Conservation (phyloP, 768 basidiomycete genomes). For the Termitomyces sp. region DNA sequence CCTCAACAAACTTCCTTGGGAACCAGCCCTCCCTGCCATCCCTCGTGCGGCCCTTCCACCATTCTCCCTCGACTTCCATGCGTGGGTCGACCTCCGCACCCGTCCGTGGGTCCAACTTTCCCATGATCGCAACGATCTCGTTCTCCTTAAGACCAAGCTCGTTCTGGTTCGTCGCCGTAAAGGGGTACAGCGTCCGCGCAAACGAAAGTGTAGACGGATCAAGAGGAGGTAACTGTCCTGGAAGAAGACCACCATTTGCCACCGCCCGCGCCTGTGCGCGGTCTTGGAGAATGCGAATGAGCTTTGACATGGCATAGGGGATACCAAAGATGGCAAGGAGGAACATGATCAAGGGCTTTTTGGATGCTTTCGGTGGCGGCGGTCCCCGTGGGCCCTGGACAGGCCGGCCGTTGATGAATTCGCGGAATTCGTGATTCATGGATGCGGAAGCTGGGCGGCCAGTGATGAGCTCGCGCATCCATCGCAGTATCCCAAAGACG, state of each 20-base stretch:
- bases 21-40: constrained; percentile 96
- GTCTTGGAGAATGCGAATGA: constrained; percentile 76
- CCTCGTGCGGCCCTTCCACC: constrained; percentile 93
- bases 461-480: constrained; percentile 69
- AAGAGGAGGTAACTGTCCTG: constrained; percentile 51
- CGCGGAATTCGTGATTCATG: constrained; percentile 66
- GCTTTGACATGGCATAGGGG: constrained; percentile 90
- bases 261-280: constrained; percentile 51
- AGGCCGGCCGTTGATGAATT: constrained; percentile 67
- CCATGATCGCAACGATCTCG: constrained; percentile 92
- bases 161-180: constrained; percentile 67
- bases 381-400: constrained; percentile 45
- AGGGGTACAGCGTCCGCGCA: constrained; percentile 78
- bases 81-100: constrained; percentile 68
- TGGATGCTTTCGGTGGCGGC: constrained; percentile 61
- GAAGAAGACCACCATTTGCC: constrained; percentile 33
- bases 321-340: constrained; percentile 90
- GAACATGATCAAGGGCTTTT: constrained; percentile 91
- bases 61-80: constrained; percentile 65
- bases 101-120: constrained; percentile 67
- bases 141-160: constrained; percentile 86
- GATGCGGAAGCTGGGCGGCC: constrained; percentile 27
- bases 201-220: constrained; percentile 84
- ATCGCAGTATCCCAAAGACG: constrained; percentile 84
- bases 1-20: constrained; percentile 84